Conservation (phyloP, 148 eudicot genomes). For the Persicaria maculosa region DNA sequence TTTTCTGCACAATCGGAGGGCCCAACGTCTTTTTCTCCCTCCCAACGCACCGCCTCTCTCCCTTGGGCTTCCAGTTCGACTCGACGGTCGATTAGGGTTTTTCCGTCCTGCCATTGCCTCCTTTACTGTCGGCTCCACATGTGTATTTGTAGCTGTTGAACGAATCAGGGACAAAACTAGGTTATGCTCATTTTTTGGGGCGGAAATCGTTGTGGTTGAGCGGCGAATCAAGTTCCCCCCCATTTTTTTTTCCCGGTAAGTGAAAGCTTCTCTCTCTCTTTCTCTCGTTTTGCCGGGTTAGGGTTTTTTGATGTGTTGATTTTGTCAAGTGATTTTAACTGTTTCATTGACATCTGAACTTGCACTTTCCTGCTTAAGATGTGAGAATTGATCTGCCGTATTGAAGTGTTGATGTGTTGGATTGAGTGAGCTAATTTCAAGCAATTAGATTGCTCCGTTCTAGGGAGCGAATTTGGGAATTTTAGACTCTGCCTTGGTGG, state of each 20-base stretch:
- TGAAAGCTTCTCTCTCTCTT: not conserved
- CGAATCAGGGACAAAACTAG: not conserved
- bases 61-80: too few species aligned
- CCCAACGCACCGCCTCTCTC: too few species aligned
- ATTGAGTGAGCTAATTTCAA: too few species aligned
- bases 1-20: too few species aligned
- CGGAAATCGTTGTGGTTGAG: not conserved
- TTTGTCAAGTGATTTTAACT: not conserved
- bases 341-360: not conserved
- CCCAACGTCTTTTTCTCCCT: too few species aligned
- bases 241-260: not conserved
- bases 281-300: not conserved
- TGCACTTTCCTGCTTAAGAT: not conserved
- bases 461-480: too few species aligned
- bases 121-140: not conserved
- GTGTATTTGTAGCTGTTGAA: not conserved
- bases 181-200: not conserved
- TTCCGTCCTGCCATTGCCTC: not conserved
- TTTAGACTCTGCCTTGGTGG: not conserved
- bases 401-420: not conserved
- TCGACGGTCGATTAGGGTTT: not conserved
- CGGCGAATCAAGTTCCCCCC: not conserved
- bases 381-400: not conserved
- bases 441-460: too few species aligned
- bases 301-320: not conserved